Evolutionary conservation across 371 early-diverging fungal genomes (phyloP), one percentile per base, ranked within the genome.

Genomic region (Mortierella sp.): DNA sequence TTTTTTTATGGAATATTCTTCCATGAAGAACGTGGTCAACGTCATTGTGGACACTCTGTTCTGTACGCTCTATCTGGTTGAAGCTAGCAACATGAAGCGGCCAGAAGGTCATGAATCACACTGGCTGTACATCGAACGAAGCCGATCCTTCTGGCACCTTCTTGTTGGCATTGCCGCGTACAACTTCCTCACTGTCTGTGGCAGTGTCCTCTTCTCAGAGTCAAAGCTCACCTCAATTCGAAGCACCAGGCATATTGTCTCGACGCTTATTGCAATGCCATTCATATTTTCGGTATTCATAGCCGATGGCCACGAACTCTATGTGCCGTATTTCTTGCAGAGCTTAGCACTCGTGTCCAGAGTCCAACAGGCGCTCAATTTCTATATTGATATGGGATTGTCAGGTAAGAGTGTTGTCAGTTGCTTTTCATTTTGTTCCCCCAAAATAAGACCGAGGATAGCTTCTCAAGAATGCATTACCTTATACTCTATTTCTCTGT

Each of bases 291-390:
- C 63, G 4, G 47, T 66, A 49, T 50, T 65, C 41, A 39, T 73
- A 26, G 50, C 80, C 6, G 52, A 88, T 58, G 90, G 90, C 0
- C 85, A 83, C 28, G 79, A 70, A 34, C 69, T 89, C 19, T 90
- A 85, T 60, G 87, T 90, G 2, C 90, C 90, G 12, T 90, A 90
- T 54, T 90, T 88, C 59, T 54, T 90, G 31, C 79, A 89, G 53
- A 87, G 86, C 24, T 81, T 86, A 79, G 83, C 85, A 5, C 70
- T 89, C 15, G 52, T 87, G 6, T 70, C 86, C 43, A 73, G 89
- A n/a, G 72, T 90, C 31, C 85, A 87, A 50, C 87, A 88, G 53
- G 86, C 83, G 17, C 72, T 87, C 70, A 86, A 89, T 44, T 85
- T 89, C 43, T 84, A 85, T 14, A 82, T 76, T 78, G 87, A 67